Percentiles rank a stretch among this genome's conserved stretches.
Conservation (phyloP, 345 rosid genomes). For the Excoecaria agallocha region DNA sequence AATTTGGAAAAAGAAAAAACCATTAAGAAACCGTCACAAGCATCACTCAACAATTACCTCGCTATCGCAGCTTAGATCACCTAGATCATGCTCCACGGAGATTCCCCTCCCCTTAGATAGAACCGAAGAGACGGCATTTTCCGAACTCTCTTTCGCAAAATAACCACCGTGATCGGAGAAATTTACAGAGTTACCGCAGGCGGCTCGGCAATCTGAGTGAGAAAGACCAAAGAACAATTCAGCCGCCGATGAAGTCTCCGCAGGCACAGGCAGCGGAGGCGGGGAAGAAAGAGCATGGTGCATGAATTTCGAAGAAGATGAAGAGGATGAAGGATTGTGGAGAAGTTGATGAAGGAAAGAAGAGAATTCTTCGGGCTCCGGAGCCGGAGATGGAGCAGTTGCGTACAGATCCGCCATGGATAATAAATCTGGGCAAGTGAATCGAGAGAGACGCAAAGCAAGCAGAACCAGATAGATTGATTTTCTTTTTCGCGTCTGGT, state of each 20-base stretch:
- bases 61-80: slow-evolving; percentile 46
- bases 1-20: neutral
- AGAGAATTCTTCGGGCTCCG: slow-evolving; percentile 52
- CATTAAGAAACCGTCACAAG: neutral
- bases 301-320: slow-evolving; percentile 24
- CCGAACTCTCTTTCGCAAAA: slow-evolving; percentile 24
- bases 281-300: slow-evolving; percentile 30
- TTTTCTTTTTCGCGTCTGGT: neutral
- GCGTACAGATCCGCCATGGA: slow-evolving; percentile 63
- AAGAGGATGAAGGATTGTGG: slow-evolving; percentile 30
- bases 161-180: slow-evolving; percentile 26
- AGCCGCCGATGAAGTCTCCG: neutral
- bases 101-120: slow-evolving; percentile 20
- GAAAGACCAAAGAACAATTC: slow-evolving; percentile 20
- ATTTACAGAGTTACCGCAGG: slow-evolving; percentile 14
- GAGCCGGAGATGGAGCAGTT: slow-evolving; percentile 28
- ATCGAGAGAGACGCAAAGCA: neutral
- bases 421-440: neutral
- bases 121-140: slow-evolving; percentile 27
- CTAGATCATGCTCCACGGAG: slow-evolving; percentile 30
- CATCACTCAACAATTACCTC: slow-evolving; percentile 28
- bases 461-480: neutral
- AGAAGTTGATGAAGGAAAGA: slow-evolving; percentile 44
- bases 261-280: slow-evolving; percentile 12
- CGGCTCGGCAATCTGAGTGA: slow-evolving; percentile 18